A percentile compares a stretch with the other conserved stretches of the same genome.
Evolutionary conservation across 73 alveolate species (phyloP).

Genomic region (Chromera velia): DNA sequence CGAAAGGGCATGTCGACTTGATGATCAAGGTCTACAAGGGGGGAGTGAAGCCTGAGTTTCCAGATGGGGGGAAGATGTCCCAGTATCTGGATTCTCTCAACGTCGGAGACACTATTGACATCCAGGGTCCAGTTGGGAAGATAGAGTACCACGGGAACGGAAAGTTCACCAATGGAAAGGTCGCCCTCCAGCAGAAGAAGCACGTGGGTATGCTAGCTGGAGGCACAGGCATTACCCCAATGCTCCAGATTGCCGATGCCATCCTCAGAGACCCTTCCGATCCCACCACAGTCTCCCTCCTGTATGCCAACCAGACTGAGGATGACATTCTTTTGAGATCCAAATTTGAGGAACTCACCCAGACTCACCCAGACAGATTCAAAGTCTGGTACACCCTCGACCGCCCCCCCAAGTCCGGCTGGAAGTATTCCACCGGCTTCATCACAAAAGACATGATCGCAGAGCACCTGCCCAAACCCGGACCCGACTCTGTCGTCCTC

Average conservation of each 20-base stretch:
- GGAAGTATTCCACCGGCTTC: constrained; percentile 54
- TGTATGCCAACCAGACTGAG: constrained; percentile 54
- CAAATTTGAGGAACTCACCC: constrained; percentile 38
- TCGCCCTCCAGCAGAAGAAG: constrained; percentile 17
- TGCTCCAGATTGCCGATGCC: constrained; percentile 48
- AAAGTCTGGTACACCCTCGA: constrained; percentile 48
- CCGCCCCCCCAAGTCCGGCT: constrained; percentile 39
- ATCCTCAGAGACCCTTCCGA: constrained; percentile 33
- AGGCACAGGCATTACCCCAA: constrained; percentile 62
- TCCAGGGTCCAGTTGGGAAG: constrained; percentile 58
- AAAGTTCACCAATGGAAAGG: constrained; percentile 31
- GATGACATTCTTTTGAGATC: constrained; percentile 51
- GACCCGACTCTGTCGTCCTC: constrained; percentile 43
- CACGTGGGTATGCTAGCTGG: constrained; percentile 62
- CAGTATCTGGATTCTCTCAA: constrained; percentile 50
- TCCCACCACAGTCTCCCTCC: constrained; percentile 22
- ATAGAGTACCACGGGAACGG: constrained; percentile 51
- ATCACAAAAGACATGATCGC: constrained; percentile 47
- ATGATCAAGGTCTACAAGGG: constrained; percentile 54
- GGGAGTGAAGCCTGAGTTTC: constrained; percentile 50
- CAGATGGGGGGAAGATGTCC: constrained; percentile 59
- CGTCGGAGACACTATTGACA: constrained; percentile 41
- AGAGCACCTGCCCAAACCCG: constrained; percentile 48
- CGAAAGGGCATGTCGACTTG: constrained; percentile 46
- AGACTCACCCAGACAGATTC: constrained; percentile 38